Evolutionary conservation across 345 rosid species (phyloP), one percentile per base, ranked within the genome.

Genomic region (Gynandropsis gynandra): DNA sequence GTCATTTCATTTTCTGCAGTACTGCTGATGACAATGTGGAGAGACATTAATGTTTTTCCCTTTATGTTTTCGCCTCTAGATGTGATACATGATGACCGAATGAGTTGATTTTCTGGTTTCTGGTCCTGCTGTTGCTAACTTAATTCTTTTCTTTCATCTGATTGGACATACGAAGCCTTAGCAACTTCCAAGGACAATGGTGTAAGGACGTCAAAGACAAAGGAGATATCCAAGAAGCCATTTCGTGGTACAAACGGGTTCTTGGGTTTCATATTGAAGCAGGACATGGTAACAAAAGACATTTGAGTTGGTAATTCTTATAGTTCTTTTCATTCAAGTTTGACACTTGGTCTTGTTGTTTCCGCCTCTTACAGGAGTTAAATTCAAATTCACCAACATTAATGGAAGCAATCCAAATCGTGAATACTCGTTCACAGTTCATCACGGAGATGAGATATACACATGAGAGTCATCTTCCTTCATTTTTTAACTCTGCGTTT

Each of bases 211-310:
- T 58, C 16, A 74, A 72, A 65, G 47, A 46, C 13, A 71, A 68
- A 56, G 73, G 58, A 62, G 81, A 78, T 47, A 75, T 78, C 47
- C 59, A 76, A 39, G 82, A 74, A 70, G 95, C 88, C 43, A 65
- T 87, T 31, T 66, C 72, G 43, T 92, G 98, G 98, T 92, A 87
- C 70, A 82, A 80, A 61, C 64, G 59, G 61, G 72, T 74, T 74
- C 87, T 92, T 9, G 86, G 98, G 65, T 73, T 92, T 59, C 78
- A 66, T 24, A 67, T 87, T 61, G 90, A 87, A 71, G 94, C 87
- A 10, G 94, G 98, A 50, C 75, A 58, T 66, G 98, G 98, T 87
- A 83, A 69, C 48, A 9, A 39, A 43, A 54, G 36, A 50, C 1
- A 20, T 36, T 20, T 10, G 35, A 36, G 36, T 27, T 54, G 16